phyloP scores from a whole-genome alignment of 129 eudicot genomes.

The Smallanthus sonchifolius region DNA sequence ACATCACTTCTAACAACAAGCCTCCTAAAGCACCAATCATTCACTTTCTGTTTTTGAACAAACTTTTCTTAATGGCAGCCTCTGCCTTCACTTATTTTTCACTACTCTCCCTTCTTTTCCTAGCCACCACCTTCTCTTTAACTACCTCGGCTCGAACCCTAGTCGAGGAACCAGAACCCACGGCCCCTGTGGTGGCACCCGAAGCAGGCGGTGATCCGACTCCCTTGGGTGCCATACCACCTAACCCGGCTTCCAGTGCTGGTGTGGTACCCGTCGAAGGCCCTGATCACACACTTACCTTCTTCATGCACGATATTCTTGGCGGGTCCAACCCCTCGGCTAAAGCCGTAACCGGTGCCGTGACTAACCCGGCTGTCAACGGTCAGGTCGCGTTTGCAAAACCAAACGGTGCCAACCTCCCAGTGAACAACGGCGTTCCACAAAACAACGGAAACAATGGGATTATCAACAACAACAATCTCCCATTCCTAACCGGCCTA shows the following conservation, averaged over 20 bases:
- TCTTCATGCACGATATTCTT: slow-evolving; percentile 50
- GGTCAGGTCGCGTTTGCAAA: slow-evolving; percentile 52
- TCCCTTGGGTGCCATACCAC: slow-evolving; percentile 30
- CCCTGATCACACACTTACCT: slow-evolving; percentile 25
- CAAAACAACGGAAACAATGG: slow-evolving; percentile 23
- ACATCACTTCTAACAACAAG: not conserved
- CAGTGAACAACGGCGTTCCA: slow-evolving; percentile 39
- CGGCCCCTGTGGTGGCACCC: slow-evolving; percentile 26
- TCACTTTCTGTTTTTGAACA: not conserved
- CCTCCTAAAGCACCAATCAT: slow-evolving; percentile 1
- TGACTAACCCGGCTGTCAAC: slow-evolving; percentile 42
- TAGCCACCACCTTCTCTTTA: slow-evolving; percentile 21
- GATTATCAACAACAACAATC: slow-evolving; percentile 39
- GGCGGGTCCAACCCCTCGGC: slow-evolving; percentile 55
- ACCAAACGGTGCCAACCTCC: slow-evolving; percentile 41
- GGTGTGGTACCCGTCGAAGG: slow-evolving; percentile 18
- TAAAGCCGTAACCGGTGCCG: slow-evolving; percentile 40
- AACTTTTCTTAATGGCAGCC: slow-evolving; percentile 12
- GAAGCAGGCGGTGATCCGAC: slow-evolving; percentile 7
- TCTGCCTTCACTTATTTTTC: slow-evolving; percentile 15
- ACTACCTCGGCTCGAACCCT: slow-evolving; percentile 31
- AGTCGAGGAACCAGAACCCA: slow-evolving; percentile 20
- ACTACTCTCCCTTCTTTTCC: slow-evolving; percentile 18
- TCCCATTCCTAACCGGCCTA: slow-evolving; percentile 45
- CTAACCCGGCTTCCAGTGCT: slow-evolving; percentile 12